Evolutionary conservation across 2,329 filamentous ascomycete species (phyloP), one percentile per base, ranked within the genome.

Genomic region (Fusarium staphyleae): DNA sequence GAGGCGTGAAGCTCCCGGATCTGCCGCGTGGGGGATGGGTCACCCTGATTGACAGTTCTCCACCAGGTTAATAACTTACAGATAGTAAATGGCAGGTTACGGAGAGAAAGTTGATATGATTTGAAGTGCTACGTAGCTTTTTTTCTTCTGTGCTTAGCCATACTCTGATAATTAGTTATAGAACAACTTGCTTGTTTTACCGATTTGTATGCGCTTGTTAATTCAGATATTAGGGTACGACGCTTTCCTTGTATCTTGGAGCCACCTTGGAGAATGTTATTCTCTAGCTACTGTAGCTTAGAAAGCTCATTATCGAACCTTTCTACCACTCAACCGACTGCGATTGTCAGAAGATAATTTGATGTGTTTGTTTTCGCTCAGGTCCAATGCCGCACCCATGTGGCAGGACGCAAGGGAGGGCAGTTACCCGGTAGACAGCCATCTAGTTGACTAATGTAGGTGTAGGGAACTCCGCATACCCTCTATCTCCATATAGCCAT

Each of bases 311-410:
- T 6, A 8, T 24, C 22, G 9, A 24, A 24, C n/a, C n/a, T n/a
- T n/a, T n/a, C n/a, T 9, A 24, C n/a, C n/a, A 9, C 12, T 30
- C 32, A 22, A 47, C 37, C 47, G 47, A 39, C 16, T 43, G 44
- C 45, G 43, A 48, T 52, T 24, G 48, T 40, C 39, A 36, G 36
- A 26, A 16, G 24, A 28, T 8, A 48, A 11, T 37, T 26, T 53
- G 48, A 48, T 37, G 43, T 54, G 44, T 16, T 16, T 35, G 35
- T 19, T 47, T 46, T 14, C 24, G 29, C 37, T 59, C 55, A 40
- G 44, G 29, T 54, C 65, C 65, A 67, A 55, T 66, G 52, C 56
- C 43, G 49, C 33, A 54, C 50, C 65, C 62, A 67, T 63, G 65
- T 67, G 65, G 62, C 65, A 26, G 34, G 28, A 22, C 18, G n/a